Conservation (phyloP, 129 eudicot genomes). For the Saposhnikovia divaricata region DNA sequence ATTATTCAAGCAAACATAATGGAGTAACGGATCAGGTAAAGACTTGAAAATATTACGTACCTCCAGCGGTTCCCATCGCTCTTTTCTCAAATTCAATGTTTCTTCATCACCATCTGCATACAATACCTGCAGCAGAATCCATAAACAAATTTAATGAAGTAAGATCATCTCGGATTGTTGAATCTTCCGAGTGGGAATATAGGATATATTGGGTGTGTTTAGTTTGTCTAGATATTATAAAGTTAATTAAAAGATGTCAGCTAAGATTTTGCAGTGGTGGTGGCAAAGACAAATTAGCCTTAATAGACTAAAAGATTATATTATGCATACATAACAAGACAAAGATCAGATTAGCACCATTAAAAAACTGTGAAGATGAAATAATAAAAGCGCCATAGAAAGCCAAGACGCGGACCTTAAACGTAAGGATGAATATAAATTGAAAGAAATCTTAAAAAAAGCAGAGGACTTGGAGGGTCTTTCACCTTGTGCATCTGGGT, state of each 20-base stretch:
- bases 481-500: conserved; percentile 50
- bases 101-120: conserved; percentile 78
- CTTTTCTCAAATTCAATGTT: conserved; percentile 18
- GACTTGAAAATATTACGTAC: conserved; percentile 6
- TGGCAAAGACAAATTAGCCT: not conserved
- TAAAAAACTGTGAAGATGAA: not conserved
- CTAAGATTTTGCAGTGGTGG: too few relatives aligned
- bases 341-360: not conserved
- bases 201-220: not conserved
- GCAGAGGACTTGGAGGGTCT: not conserved
- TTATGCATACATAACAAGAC: not conserved
- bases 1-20: not conserved
- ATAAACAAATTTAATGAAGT: not conserved
- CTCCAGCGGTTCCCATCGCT: not conserved
- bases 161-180: conserved; percentile 4
- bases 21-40: not conserved
- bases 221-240: not conserved
- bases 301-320: not conserved
- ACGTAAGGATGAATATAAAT: not conserved
- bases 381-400: not conserved
- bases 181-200: not conserved
- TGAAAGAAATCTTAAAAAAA: not conserved
- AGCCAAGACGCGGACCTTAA: not conserved
- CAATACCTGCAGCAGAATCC: conserved; percentile 33
- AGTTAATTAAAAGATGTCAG: too few relatives aligned